Evolutionary conservation across 257 asterid genomes (phyloP), one percentile per base, ranked within the genome.

Genomic region (Solanum corneliomulleri): DNA sequence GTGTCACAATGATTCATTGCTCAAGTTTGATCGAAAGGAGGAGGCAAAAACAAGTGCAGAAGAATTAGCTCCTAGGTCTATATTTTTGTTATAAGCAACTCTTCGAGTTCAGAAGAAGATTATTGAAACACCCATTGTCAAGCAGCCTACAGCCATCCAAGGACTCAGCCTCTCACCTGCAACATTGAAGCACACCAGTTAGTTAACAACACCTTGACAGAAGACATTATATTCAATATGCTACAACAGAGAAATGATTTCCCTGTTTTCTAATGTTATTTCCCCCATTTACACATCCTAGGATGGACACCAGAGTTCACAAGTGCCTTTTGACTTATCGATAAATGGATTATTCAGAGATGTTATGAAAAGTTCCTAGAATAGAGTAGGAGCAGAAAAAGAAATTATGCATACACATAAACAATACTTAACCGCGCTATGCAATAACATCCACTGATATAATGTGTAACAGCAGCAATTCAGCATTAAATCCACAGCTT

Each of bases 141-240:
- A 89, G 95, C 99, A 94, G 75, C 97, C 99, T 52, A 93, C 86
- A 6, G 95, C 97, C 78, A 95, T 94, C 98, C 98, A 96, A 88
- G 99, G 99, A 91, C 99, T 95, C 91, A 96, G 90, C 72, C 98
- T 92, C 90, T 96, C 98, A 74, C 98, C 97, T 96, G 92, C 89
- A 77, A 74, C 76, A 44, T 76, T 42, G 86, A 74, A 85, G 85
- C 27, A 81, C 2, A 4, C 31, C 39, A 81, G 27, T 81, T 47
- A 81, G 27, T 81, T 49, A 49, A 69, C n/a, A 18, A 81, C 85
- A 29, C 39, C 42, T 45, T 15, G 18, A 2, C 20, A 74, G n/a
- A 74, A 72, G 20, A 37, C 11, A 37, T 72, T 20, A 37, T 37
- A 72, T 35, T 72, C 7, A 72, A 16, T 9, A 35, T 35, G 9